Percentiles rank a stretch among this genome's conserved stretches.
Evolutionary conservation across 2,329 filamentous ascomycete genomes (phyloP).

Genomic region (Colletotrichum sp.): DNA sequence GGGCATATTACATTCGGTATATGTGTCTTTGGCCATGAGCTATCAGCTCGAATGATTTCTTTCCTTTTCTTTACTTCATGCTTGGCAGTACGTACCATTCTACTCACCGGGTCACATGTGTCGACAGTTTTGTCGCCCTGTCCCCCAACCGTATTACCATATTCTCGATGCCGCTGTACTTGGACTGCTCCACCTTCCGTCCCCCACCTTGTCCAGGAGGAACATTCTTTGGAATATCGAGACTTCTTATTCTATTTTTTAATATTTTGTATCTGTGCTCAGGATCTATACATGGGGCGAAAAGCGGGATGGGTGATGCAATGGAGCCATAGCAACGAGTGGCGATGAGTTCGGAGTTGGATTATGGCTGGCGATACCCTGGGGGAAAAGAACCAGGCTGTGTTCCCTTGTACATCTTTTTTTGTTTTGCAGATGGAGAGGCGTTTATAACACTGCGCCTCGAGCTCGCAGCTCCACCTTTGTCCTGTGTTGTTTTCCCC

Average conservation of each 20-base stretch:
- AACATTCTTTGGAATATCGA: background rate
- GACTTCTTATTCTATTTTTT: slow-evolving; percentile 6
- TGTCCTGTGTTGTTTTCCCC: background rate
- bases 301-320: background rate
- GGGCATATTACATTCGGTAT: background rate
- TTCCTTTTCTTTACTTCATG: slow-evolving; percentile 12
- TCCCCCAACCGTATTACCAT: background rate
- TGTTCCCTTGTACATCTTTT: slow-evolving; percentile 13
- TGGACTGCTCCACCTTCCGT: background rate
- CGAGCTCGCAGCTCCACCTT: background rate
- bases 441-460: background rate
- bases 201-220: background rate
- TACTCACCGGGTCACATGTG: background rate
- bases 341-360: slow-evolving; percentile 13
- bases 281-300: slow-evolving; percentile 9
- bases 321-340: background rate
- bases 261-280: slow-evolving; percentile 17
- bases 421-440: background rate
- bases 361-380: slow-evolving; percentile 12
- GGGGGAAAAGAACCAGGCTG: background rate
- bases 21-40: slow-evolving; percentile 10
- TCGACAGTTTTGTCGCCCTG: background rate
- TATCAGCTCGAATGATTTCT: slow-evolving; percentile 15
- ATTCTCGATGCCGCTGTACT: background rate
- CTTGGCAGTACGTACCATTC: slow-evolving; percentile 9